phyloP scores from a whole-genome alignment of 257 asterid genomes.

The Solanum boliviense region DNA sequence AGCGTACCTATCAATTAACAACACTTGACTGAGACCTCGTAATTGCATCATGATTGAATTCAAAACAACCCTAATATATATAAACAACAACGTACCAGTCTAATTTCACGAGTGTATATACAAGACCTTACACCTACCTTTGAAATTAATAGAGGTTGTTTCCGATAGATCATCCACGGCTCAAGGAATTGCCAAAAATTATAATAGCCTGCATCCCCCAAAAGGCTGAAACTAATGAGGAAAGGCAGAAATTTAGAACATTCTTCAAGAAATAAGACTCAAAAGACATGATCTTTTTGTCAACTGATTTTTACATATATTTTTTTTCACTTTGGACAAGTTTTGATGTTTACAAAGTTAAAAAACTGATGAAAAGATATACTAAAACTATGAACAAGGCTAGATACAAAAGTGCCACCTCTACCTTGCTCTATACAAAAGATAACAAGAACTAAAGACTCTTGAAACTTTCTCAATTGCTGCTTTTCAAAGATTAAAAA shows the following conservation, averaged over 20 bases:
- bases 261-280: background rate
- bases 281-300: background rate
- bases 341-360: background rate
- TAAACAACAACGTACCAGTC: background rate
- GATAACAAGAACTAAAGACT: slow-evolving; percentile 9
- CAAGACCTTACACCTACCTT: background rate
- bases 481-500: background rate
- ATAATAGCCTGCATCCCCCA: background rate
- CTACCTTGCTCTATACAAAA: slow-evolving; percentile 58
- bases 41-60: background rate
- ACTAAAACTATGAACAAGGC: slow-evolving; percentile 59
- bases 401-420: slow-evolving; percentile 42
- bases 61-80: background rate
- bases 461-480: background rate
- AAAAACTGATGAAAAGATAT: slow-evolving; percentile 12
- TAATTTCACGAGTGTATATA: too few species aligned
- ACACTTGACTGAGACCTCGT: background rate
- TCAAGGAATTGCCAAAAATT: background rate
- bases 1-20: background rate
- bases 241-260: background rate
- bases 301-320: background rate
- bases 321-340: background rate
- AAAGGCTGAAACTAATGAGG: background rate
- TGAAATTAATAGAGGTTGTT: background rate
- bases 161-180: background rate